Evolutionary conservation across 192 early-diverging fungal species (phyloP).

Genomic region (Entomortierella parvispora): DNA sequence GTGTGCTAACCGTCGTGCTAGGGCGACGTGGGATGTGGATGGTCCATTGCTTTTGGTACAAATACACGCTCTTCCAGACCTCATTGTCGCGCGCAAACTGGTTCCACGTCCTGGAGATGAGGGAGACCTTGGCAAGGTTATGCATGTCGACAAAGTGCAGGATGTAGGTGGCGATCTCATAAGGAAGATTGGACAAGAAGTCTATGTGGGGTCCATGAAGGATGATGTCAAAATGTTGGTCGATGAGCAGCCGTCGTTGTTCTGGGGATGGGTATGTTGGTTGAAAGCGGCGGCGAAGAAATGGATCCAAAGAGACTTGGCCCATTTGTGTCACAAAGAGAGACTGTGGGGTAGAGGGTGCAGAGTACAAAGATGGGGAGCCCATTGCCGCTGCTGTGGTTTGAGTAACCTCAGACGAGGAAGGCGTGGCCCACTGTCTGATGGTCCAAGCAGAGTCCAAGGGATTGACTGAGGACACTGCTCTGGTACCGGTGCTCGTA

Average conservation of each 20-base stretch:
- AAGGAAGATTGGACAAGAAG: constrained; percentile 72
- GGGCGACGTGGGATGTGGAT: constrained; percentile 31
- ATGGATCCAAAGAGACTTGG: neutral
- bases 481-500: no score
- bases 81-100: constrained; percentile 73
- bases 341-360: no score
- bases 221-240: constrained; percentile 25
- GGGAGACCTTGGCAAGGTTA: constrained; percentile 67
- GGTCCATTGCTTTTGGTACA: constrained; percentile 65
- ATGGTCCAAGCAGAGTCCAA: no score
- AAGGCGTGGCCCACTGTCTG: no score
- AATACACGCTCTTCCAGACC: constrained; percentile 76
- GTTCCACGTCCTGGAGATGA: constrained; percentile 76
- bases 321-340: neutral
- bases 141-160: constrained; percentile 70
- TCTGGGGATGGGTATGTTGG: constrained; percentile 9
- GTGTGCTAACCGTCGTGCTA: no score
- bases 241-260: constrained; percentile 7
- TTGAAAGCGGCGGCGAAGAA: neutral
- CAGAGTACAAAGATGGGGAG: no score
- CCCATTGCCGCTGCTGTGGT: no score
- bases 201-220: constrained; percentile 53
- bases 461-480: no score
- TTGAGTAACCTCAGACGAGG: no score
- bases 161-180: constrained; percentile 77